Evolutionary conservation across 208 protist genomes (phyloP).

Genomic region (Trypanosoma cruzi): DNA sequence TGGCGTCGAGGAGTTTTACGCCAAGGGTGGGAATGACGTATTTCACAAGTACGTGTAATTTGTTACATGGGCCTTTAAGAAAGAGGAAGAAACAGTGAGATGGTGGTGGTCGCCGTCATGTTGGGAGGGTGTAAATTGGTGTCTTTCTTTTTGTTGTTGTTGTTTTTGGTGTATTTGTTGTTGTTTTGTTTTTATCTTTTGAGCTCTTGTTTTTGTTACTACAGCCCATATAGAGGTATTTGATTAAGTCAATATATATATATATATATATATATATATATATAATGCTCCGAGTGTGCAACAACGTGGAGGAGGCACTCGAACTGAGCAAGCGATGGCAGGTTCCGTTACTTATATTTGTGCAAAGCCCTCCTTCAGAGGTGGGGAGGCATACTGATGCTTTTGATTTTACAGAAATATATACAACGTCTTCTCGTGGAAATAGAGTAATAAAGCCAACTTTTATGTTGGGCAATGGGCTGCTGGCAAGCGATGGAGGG

Average conservation of each 20-base stretch:
- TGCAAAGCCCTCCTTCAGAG: conserved; percentile 8
- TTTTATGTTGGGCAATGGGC: conserved; percentile 5
- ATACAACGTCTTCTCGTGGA: neutral
- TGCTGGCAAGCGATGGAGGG: conserved; percentile 27
- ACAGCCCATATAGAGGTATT: too few species aligned
- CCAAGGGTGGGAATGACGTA: conserved; percentile 65
- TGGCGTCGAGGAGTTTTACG: conserved; percentile 81
- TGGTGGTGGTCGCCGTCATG: too few species aligned
- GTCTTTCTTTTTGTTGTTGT: conserved; percentile 17
- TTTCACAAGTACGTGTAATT: conserved; percentile 57
- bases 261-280: conserved; percentile 1
- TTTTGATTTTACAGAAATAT: conserved; percentile 11
- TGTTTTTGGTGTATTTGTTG: too few species aligned
- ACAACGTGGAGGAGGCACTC: conserved; percentile 58
- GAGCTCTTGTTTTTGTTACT: too few species aligned
- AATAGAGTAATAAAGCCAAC: conserved; percentile 12
- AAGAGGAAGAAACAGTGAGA: neutral
- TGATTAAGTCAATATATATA: neutral
- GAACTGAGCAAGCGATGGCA: conserved; percentile 28
- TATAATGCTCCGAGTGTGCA: conserved; percentile 38
- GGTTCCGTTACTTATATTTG: conserved; percentile 19
- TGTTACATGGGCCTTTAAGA: neutral
- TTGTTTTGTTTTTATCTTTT: too few species aligned
- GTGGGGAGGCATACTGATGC: neutral
- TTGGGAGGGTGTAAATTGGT: too few species aligned